A percentile compares a stretch with the other conserved stretches of the same genome.
Evolutionary conservation across 345 rosid genomes (phyloP).

Genomic region (Salix brachista): DNA sequence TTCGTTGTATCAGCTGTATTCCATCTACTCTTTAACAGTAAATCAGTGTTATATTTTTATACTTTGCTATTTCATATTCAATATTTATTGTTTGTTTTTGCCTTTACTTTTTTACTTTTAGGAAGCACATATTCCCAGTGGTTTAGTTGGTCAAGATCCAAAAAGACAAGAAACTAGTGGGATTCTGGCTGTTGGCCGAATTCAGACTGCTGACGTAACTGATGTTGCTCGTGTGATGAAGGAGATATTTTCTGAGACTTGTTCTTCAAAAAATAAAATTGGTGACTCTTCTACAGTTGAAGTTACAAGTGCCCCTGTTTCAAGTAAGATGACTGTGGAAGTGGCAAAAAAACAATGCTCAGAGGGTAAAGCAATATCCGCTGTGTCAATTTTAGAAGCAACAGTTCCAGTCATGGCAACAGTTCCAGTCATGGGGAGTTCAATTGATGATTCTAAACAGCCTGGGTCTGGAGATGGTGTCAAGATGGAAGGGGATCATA

Average conservation of each 20-base stretch:
- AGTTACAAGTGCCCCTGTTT: slow-evolving; percentile 26
- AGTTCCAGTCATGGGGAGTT: slow-evolving; percentile 21
- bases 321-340: slow-evolving; percentile 22
- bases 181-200: slow-evolving; percentile 41
- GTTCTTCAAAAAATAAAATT: slow-evolving; percentile 41
- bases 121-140: slow-evolving; percentile 14
- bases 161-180: slow-evolving; percentile 34
- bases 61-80: too few species aligned
- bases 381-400: slow-evolving; percentile 16
- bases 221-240: slow-evolving; percentile 68
- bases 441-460: slow-evolving; percentile 16
- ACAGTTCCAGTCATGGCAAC: slow-evolving; percentile 19
- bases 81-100: neutral
- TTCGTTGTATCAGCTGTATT: neutral
- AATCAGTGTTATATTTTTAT: neutral
- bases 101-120: neutral
- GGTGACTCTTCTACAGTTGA: slow-evolving; percentile 40
- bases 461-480: slow-evolving; percentile 12
- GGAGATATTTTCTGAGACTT: slow-evolving; percentile 55
- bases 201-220: slow-evolving; percentile 41
- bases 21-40: neutral
- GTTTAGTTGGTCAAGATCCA: slow-evolving; percentile 28
- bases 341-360: slow-evolving; percentile 27
- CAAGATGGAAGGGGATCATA: slow-evolving; percentile 4
- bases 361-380: slow-evolving; percentile 13